Base-by-base conservation (phyloP, 129 eudicot species). In the Artemisia argyi region DNA sequence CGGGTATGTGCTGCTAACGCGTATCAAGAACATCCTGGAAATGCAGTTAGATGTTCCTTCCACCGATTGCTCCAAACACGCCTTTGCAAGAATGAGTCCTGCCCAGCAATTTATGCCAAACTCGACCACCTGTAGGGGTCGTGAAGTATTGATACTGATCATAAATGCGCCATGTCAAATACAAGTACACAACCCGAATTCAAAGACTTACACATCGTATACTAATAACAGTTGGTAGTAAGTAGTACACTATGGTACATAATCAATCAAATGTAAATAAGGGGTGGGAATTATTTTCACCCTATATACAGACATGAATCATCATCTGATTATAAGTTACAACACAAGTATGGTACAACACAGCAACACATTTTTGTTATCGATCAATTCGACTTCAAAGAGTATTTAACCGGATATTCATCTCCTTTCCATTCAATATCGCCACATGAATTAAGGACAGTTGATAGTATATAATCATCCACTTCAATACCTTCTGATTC, bases 381-480 rank as follows among this genome's bases (percentile, higher is more conserved):
- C 19, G 55, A 79, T 73, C 75, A 68, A 39, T 47, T 76, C 30
- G 69, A 50, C 59, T 72, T 76, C 78, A 86, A 72, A 18, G 71
- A 58, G 22, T 72, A 71, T 57, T 66, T 72, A 1, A 75, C 32
- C 11, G 80, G 7, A 17, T 78, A 60, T 9, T 54, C 81, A 62
- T 89, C 82, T 11, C 53, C 58, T 18, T 60, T 71, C 79, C 86
- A 83, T 61, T 84, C 91, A 28, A 82, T 72, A 77, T 87, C 95
- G 50, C 92, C 98, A 80, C 96, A 83, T 47, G 91, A 84, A 28
- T 86, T 92, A 28, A 92, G 90, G 82, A 89, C 96, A 0, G 95
- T 89, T 13, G 98, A 73, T 28, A 87, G 86, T 26, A 87, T 77
- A 72, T 87, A 83, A 80, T 92, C 96, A 64, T 89, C 96, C 53